Base-by-base conservation (phyloP, 192 early-diverging fungal species). In the Gonapodya prolifera region DNA sequence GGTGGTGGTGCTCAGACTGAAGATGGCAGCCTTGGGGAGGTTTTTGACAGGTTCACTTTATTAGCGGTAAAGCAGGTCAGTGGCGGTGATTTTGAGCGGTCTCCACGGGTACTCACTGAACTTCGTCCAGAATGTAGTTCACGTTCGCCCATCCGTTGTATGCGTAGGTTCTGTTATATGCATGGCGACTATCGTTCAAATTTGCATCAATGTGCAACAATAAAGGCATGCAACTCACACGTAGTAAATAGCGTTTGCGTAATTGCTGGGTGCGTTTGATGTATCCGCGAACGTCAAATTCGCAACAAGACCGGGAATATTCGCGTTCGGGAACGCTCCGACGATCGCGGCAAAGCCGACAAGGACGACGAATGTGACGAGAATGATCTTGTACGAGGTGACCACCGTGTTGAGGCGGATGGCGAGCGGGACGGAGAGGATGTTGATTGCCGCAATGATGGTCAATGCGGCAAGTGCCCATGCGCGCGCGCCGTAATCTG, bases 121-220 rank as follows among this genome's bases (percentile, higher is more conserved):
- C 91, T 85, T 96, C 94, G 69, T 91, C 92, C 69, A 93, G 88
- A 69, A 91, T 89, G 79, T 93, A 94, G 76, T 92, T 92, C 23
- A 94, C 80, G 76, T 93, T 94, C 35, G 91, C 90, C 89, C 90
- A 91, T 16, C 88, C 86, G 35, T 85, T 84, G 80, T 88, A 88
- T 17, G 85, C 85, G 82, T 84, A 91, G 71, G 87, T 83, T 61
- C n/a, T n/a, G n/a, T n/a, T n/a, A n/a, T n/a, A n/a, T n/a, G n/a
- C n/a, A n/a, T n/a, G n/a, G n/a, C n/a, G n/a, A n/a, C n/a, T n/a
- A n/a, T n/a, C n/a, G n/a, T n/a, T n/a, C n/a, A n/a, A n/a, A n/a
- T n/a, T n/a, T n/a, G n/a, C n/a, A n/a, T n/a, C n/a, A n/a, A n/a
- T n/a, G n/a, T n/a, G n/a, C n/a, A n/a, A n/a, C n/a, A n/a, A n/a